Evolutionary conservation across 2,329 filamentous ascomycete species (phyloP), one percentile per base, ranked within the genome.

Genomic region (Graphilbum sp.): DNA sequence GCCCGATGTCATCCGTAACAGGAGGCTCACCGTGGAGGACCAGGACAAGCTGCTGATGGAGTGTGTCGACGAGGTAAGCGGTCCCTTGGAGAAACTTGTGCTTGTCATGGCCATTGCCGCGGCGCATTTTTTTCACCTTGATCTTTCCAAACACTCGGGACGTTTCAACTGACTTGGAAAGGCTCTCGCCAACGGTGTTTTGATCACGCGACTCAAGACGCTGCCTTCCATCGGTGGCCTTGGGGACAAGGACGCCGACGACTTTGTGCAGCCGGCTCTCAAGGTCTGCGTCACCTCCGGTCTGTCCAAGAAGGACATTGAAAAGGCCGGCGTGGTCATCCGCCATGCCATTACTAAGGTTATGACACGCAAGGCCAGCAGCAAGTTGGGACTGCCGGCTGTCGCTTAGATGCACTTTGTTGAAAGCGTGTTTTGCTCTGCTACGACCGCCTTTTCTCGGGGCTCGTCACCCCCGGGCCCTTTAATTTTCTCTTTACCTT

Each of bases 301-400:
- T 2, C 63, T 98, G 44, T 81, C 82, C 19, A 92, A 82, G 65
- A 95, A 93, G 63, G 90, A 98, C 57, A 81, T 87, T 39, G 92
- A 98, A 62, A 94, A 92, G 64, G 85, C 90, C 1, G 90, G 87
- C 13, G 75, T 79, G 8, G 77, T 73, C 10, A 87, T 98, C 47
- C 70, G 88, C 43, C 87, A 95, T 60, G 88, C 90, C 13, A 83
- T 96, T 47, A 93, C 87, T 37, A 95, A 94, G 62, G 75, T 96
- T 43, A 75, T 98, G 68, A 74, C 70, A 17, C 64, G 71, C 44
- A 77, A 75, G 55, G 39, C 47, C 48, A 38, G 46, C 52, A 38
- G 51, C 51, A 42, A 48, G 39, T 40, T 46, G 8, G 36, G 44
- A 12, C 38, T 47, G n/a, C 46, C 46, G 7, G 16, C 35, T 2